These are phyloP conservation scores for Grigorovia yakushimaensis DNA, from an alignment of 805 yeast species.

Conservation along the genomic window DNA sequence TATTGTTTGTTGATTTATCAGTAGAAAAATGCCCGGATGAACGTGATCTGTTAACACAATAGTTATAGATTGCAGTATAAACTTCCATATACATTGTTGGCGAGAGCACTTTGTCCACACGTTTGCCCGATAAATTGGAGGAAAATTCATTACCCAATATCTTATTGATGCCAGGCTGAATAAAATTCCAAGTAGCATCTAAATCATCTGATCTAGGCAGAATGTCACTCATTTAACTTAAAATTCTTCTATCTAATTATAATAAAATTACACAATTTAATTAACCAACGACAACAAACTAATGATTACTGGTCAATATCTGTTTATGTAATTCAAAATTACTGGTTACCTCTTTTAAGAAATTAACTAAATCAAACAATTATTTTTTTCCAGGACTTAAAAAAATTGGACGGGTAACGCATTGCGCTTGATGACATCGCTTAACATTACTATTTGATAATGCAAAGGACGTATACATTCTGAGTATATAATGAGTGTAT, in stretches of 20 bases:
- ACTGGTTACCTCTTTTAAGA: background rate
- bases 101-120: conserved; percentile 54
- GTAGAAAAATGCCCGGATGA: conserved; percentile 32
- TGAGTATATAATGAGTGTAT: background rate
- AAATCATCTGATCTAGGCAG: conserved; percentile 52
- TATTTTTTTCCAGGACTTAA: background rate
- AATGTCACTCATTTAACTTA: conserved; percentile 20
- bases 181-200: conserved; percentile 65
- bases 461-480: background rate
- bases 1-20: conserved; percentile 23
- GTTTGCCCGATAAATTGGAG: conserved; percentile 10
- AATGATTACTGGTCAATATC: background rate
- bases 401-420: background rate
- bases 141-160: conserved; percentile 52
- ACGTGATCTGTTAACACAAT: conserved; percentile 74
- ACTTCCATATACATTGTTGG: conserved; percentile 77
- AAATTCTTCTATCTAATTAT: background rate
- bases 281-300: background rate
- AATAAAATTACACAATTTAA: background rate
- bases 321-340: background rate
- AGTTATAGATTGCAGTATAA: conserved; percentile 86
- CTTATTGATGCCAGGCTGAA: conserved; percentile 64
- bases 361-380: background rate
- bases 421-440: background rate
- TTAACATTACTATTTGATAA: background rate